These are phyloP conservation scores for Puccinia novopanici DNA, from an alignment of 1,284 basidiomycete genomes.

Conservation along the genomic window DNA sequence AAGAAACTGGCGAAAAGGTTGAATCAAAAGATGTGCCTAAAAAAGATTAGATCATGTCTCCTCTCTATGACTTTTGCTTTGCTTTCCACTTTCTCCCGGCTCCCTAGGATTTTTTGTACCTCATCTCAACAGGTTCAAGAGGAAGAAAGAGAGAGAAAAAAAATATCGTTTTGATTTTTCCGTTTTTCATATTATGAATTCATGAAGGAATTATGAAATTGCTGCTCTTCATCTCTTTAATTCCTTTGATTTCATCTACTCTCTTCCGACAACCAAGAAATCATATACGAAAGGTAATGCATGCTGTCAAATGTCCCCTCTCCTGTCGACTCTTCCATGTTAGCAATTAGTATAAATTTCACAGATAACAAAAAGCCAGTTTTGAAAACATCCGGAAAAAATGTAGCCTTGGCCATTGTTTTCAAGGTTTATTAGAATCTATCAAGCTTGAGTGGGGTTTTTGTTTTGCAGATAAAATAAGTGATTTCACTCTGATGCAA, in stretches of 20 bases:
- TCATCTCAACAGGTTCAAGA: neutral
- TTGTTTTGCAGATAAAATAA: no score
- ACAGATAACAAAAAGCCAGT: neutral
- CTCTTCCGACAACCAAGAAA: neutral
- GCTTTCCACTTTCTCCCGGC: neutral
- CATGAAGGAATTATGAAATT: neutral
- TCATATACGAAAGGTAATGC: neutral
- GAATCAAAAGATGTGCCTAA: constrained; percentile 26
- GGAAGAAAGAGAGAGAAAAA: neutral
- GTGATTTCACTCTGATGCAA: no score
- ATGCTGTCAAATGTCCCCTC: neutral
- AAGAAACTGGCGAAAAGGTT: constrained; percentile 29
- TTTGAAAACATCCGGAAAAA: neutral
- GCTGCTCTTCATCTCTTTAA: neutral
- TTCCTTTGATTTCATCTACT: neutral
- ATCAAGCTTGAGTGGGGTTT: no score
- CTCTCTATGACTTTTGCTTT: neutral
- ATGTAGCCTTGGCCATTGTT: neutral
- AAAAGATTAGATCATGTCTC: neutral
- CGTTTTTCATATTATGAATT: neutral
- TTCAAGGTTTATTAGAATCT: neutral
- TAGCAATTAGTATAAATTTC: neutral
- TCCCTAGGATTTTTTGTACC: neutral
- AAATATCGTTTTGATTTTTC: constrained; percentile 9
- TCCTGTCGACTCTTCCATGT: neutral